Evolutionary conservation across 2,329 filamentous ascomycete species (phyloP).

Genomic region (Camptophora hylomeconis): DNA sequence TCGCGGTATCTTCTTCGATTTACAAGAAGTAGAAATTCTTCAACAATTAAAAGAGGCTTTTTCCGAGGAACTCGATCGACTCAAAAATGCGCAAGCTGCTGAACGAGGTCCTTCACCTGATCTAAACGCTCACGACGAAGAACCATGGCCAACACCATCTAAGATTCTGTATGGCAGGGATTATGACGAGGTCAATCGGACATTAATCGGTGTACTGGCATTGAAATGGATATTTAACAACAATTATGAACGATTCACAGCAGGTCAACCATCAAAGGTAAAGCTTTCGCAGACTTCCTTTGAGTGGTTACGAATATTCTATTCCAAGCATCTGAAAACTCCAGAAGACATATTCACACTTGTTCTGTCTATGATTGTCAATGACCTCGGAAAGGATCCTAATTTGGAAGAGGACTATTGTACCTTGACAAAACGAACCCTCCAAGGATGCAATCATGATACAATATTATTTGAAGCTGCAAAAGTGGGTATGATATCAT

Average conservation of each 20-base stretch:
- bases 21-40: slow-evolving; percentile 17
- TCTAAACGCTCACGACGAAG: slow-evolving; percentile 6
- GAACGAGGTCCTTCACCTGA: slow-evolving; percentile 10
- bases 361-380: slow-evolving; percentile 24
- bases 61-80: slow-evolving; percentile 19
- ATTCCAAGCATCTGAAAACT: slow-evolving; percentile 10
- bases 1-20: slow-evolving; percentile 11
- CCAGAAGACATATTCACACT: slow-evolving; percentile 20
- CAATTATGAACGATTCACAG: slow-evolving; percentile 23
- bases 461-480: slow-evolving; percentile 21
- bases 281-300: slow-evolving; percentile 21
- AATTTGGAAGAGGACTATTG: slow-evolving; percentile 19
- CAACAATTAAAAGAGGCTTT: slow-evolving; percentile 19
- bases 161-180: slow-evolving; percentile 20
- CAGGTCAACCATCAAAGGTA: slow-evolving; percentile 16
- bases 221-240: slow-evolving; percentile 25
- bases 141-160: slow-evolving; percentile 18
- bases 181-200: slow-evolving; percentile 29
- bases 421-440: slow-evolving; percentile 1
- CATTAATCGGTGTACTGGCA: slow-evolving; percentile 24
- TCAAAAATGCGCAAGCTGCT: slow-evolving; percentile 19
- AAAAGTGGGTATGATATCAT: slow-evolving; percentile 18
- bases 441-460: slow-evolving; percentile 20
- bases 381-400: slow-evolving; percentile 27
- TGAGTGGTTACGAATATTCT: slow-evolving; percentile 17